Evolutionary conservation across 345 rosid species (phyloP).

Genomic region (Noccaea caerulescens): DNA sequence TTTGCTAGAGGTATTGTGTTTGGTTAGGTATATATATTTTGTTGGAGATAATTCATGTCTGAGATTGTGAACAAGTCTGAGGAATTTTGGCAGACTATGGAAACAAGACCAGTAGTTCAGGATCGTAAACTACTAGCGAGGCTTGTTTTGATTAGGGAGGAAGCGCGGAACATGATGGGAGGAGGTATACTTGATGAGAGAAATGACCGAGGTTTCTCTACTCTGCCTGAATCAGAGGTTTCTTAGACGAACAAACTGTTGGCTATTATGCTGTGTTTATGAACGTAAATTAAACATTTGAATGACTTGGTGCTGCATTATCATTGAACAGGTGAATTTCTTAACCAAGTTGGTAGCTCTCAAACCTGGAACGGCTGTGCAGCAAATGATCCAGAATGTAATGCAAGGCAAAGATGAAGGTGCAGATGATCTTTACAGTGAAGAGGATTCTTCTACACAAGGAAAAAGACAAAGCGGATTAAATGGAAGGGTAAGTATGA

Average conservation of each 20-base stretch:
- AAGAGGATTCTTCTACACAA: constrained; percentile 44
- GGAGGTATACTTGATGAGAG: constrained; percentile 95
- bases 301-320: constrained; percentile 8
- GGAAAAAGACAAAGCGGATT: constrained; percentile 52
- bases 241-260: background rate
- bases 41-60: background rate
- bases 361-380: constrained; percentile 80
- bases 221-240: constrained; percentile 96
- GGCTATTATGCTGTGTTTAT: background rate
- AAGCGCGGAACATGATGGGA: constrained; percentile 95
- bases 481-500: constrained; percentile 67
- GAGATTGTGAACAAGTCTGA: constrained; percentile 3
- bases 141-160: constrained; percentile 91
- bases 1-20: constrained; percentile 68
- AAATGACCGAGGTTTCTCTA: constrained; percentile 88
- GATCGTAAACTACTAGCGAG: constrained; percentile 87
- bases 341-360: constrained; percentile 82
- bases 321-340: constrained; percentile 73
- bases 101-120: constrained; percentile 79
- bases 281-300: background rate
- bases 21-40: background rate
- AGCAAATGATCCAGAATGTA: constrained; percentile 80
- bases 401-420: constrained; percentile 96
- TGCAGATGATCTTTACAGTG: constrained; percentile 58
- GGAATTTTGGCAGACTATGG: constrained; percentile 71